Base-by-base conservation (phyloP, 225 moss, liverwort and hornwort species). In the Bryum argenteum region DNA sequence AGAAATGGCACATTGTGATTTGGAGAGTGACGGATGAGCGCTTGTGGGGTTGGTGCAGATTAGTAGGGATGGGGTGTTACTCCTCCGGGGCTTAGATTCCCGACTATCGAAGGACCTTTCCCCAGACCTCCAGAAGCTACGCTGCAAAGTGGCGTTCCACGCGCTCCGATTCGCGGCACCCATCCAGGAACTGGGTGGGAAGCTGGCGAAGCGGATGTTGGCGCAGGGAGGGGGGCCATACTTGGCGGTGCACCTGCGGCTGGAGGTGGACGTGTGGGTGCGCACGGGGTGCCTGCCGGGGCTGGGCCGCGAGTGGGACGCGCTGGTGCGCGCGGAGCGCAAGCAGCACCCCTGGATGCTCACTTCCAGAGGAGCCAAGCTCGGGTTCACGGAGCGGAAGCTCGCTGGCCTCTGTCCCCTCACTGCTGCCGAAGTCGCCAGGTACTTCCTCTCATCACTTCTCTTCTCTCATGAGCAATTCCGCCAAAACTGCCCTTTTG, bases 221-320 rank as follows among this genome's bases (percentile, higher is more conserved):
- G 42, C 2, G 10, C 50, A 53, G 18, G 33, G 33, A 33, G 33
- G 33, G 5, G 89, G 87, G 1, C 72, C 82, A 0, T 90, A 79
- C 44, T 0, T 77, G 63, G 77, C 89, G 20, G 16, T 90, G 20
- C 89, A 90, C 10, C 24, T 90, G 65, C 61, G 89, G 9, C 19
- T 87, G 28, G 89, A 90, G 78, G 18, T 77, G 21, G 89, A 90
- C 64, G 89, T 87, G 22, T 90, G 89, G 89, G 74, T 90, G 44
- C 74, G 87, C 55, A 90, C 89, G 15, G 89, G 89, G 18, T 90
- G 89, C 43, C 51, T 87, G 3, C 80, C 89, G 0, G 89, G 89
- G 1, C 54, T 90, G 0, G 89, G 89, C 1, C 54, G 43, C 4
- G 65, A 61, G 15, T 70, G 77, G 17, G 89, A 90, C 43, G 80